Percentiles rank a stretch among this genome's conserved stretches.
Conservation (phyloP, 176 grass and related monocot species). For the Triticum timopheevii region DNA sequence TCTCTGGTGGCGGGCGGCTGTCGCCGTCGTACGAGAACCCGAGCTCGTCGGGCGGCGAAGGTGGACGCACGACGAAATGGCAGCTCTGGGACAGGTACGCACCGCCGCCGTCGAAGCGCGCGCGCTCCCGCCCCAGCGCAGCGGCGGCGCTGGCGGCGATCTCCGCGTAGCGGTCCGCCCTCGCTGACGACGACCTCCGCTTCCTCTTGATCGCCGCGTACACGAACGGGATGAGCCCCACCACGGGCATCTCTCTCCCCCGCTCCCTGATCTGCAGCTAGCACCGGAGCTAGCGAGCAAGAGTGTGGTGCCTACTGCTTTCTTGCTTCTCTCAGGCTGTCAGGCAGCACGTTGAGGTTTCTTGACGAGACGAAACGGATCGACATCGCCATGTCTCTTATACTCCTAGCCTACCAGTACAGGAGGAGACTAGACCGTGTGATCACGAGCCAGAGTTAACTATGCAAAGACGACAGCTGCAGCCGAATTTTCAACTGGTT, state of each 20-base stretch:
- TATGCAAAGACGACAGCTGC: neutral
- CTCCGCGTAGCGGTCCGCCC: neutral
- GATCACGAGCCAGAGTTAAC: neutral
- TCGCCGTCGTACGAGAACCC: neutral
- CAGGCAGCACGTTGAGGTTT: neutral
- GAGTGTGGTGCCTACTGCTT: neutral
- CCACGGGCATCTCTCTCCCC: neutral
- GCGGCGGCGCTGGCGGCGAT: neutral
- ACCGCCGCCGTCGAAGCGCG: neutral
- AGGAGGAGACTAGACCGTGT: no score
- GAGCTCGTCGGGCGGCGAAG: slow-evolving; percentile 31
- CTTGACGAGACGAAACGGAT: neutral
- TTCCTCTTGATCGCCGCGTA: slow-evolving; percentile 38
- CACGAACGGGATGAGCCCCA: slow-evolving; percentile 37
- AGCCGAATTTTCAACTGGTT: neutral
- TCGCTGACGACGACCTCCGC: slow-evolving; percentile 9
- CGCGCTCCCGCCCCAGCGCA: neutral
- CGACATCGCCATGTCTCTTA: neutral
- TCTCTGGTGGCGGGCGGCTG: neutral
- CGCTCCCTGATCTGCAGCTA: neutral
- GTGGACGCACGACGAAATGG: slow-evolving; percentile 10
- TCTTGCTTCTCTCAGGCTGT: neutral
- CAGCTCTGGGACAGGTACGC: slow-evolving; percentile 24
- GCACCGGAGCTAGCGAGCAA: neutral
- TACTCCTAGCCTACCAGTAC: neutral